Evolutionary conservation across 129 eudicot genomes (phyloP).

Genomic region (Kitagawia praeruptora): DNA sequence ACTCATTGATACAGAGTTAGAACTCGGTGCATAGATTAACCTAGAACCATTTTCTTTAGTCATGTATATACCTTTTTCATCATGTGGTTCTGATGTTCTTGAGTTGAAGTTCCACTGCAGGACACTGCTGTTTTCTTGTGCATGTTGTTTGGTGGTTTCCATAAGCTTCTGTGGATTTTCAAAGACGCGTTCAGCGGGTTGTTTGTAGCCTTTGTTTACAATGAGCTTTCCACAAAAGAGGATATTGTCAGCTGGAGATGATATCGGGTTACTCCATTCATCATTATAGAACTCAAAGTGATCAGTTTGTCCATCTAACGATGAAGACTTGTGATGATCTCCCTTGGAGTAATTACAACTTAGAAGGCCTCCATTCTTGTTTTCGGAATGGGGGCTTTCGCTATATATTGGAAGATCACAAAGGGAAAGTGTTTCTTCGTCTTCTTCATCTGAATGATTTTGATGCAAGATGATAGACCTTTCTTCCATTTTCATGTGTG

Average conservation of each 20-base stretch:
- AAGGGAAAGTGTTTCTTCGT: conserved; percentile 30
- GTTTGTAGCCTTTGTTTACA: not conserved
- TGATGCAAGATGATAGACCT: not conserved
- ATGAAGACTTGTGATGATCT: conserved; percentile 13
- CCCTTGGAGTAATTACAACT: not conserved
- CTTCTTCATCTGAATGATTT: conserved; percentile 12
- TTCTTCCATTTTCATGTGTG: not conserved
- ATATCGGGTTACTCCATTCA: conserved; percentile 19
- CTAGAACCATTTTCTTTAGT: not conserved
- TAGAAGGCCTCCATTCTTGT: not conserved
- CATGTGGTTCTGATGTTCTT: not conserved
- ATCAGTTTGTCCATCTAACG: conserved; percentile 17
- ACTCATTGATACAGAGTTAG: no score
- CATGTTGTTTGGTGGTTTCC: not conserved
- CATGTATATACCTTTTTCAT: not conserved
- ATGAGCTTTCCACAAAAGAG: conserved; percentile 6
- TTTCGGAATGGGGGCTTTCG: not conserved
- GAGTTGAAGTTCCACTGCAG: not conserved
- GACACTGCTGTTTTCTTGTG: not conserved
- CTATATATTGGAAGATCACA: conserved; percentile 31
- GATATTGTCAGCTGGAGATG: not conserved
- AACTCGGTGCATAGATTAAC: not conserved
- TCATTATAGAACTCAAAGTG: conserved; percentile 60
- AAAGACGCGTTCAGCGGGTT: not conserved
- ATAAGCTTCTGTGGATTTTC: not conserved